phyloP scores from a whole-genome alignment of 2,329 filamentous ascomycete genomes.

The Aspergillus fructus region DNA sequence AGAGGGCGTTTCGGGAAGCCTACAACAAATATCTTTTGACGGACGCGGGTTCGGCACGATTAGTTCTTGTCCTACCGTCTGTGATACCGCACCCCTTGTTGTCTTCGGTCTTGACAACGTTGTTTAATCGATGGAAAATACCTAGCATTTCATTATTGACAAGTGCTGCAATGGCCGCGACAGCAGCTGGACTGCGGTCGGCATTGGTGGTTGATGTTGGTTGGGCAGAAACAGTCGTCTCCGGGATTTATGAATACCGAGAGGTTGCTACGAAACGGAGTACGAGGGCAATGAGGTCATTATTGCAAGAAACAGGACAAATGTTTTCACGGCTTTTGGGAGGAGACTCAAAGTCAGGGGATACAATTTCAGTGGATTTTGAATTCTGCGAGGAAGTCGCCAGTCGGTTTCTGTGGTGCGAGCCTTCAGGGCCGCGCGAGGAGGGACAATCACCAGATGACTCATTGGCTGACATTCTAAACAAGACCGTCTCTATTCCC shows the following conservation, averaged over 20 bases:
- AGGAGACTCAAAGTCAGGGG: constrained; percentile 31
- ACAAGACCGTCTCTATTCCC: constrained; percentile 47
- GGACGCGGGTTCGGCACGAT: constrained; percentile 65
- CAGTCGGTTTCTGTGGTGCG: constrained; percentile 76
- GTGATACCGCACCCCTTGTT: constrained; percentile 75
- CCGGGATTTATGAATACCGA: constrained; percentile 85
- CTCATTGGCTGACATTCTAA: constrained; percentile 5
- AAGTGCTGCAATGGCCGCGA: constrained; percentile 68
- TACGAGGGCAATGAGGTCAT: constrained; percentile 69
- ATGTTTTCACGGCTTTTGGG: constrained; percentile 29
- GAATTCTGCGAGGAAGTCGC: constrained; percentile 80
- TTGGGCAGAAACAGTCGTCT: constrained; percentile 86
- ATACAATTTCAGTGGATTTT: constrained; percentile 58
- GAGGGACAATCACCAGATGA: constrained; percentile 4
- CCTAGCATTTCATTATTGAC: constrained; percentile 80
- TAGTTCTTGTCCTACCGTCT: constrained; percentile 75
- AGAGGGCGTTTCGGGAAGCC: constrained; percentile 75
- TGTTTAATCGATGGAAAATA: constrained; percentile 79
- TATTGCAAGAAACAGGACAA: constrained; percentile 67
- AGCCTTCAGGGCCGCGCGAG: constrained; percentile 18
- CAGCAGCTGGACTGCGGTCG: constrained; percentile 81
- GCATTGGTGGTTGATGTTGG: constrained; percentile 86
- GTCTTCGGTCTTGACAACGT: constrained; percentile 69
- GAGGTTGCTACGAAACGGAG: constrained; percentile 72
- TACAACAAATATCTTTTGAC: constrained; percentile 71